A percentile compares a stretch with the other conserved stretches of the same genome.
Evolutionary conservation across 208 protist species (phyloP).

Genomic region (Entamoeba invadens): DNA sequence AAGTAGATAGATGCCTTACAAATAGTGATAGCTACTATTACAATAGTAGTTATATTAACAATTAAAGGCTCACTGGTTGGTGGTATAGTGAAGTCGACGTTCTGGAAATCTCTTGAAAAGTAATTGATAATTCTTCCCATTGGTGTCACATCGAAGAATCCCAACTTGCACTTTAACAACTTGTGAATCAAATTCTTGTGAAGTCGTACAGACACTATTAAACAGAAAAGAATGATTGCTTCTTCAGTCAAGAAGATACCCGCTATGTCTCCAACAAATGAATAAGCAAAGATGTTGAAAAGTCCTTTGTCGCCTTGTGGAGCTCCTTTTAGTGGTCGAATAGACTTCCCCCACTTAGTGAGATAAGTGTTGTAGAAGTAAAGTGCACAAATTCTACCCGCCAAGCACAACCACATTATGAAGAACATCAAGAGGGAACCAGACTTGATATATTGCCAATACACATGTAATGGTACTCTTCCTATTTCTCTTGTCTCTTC

Average conservation of each 20-base stretch:
- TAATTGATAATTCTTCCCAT: constrained; percentile 18
- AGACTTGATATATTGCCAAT: background rate
- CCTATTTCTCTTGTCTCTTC: background rate
- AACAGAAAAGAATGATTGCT: background rate
- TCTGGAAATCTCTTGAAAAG: constrained; percentile 17
- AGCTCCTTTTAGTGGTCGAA: background rate
- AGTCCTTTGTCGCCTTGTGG: background rate
- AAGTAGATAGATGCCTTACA: background rate
- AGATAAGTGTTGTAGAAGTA: background rate
- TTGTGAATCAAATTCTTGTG: background rate
- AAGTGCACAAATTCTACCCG: background rate
- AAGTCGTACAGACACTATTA: background rate
- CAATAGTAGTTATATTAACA: background rate
- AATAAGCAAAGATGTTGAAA: background rate
- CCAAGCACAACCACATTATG: background rate
- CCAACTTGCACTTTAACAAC: background rate
- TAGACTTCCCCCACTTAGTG: background rate
- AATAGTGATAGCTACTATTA: background rate
- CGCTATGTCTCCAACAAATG: background rate
- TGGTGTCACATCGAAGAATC: constrained; percentile 26
- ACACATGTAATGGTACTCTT: background rate
- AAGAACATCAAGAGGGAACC: background rate
- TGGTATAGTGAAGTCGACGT: background rate
- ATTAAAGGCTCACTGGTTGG: background rate
- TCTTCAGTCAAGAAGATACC: background rate